Base-by-base conservation (phyloP, 352 stramenopile species). In the Pythium aphanidermatum region DNA sequence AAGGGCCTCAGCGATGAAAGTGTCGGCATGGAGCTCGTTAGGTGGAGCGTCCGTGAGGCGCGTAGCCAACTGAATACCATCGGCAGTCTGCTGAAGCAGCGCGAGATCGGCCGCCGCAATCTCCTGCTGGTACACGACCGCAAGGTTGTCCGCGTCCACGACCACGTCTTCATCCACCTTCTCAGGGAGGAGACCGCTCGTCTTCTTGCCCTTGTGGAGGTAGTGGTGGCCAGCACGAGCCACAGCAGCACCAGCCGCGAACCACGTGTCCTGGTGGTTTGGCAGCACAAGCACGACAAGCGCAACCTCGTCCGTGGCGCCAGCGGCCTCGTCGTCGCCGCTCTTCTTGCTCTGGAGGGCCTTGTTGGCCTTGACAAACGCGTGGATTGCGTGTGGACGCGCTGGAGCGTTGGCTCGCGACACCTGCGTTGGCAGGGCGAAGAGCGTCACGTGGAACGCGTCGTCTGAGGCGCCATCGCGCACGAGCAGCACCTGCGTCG, bases 21-120 rank as follows among this genome's bases (percentile, higher is more conserved):
- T 69, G 42, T 92, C 84, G 28, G 89, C 86, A 59, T 95, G 88
- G 12, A 98, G 61, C 51, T 97, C 71, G 56, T 97, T 95, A 12
- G 81, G 68, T 23, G 88, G 88, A 7, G 76, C 82, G 56, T 97
- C 89, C 17, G 96, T 91, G 26, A 98, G 74, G 26, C 82, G 69
- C 48, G 74, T 68, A 9, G 82, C 80, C 10, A 97, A 58, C 52
- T 92, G 83, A 25, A 97, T 93, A 25, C 60, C 83, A 29, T 95
- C 65, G 4, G 82, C 73, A 34, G 83, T 88, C 39, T 70, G 68
- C 58, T 84, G 61, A 59, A 72, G 33, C 5, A 79, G 57, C 40
- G 49, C 51, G 9, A 65, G 36, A 39, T 84, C 49, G 8, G 53
- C 46, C 2, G n/a, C 20, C 0, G 36, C 51, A 9, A 86, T 35